Base-by-base conservation (phyloP, 2,329 filamentous ascomycete genomes). In the Monilinia laxa region DNA sequence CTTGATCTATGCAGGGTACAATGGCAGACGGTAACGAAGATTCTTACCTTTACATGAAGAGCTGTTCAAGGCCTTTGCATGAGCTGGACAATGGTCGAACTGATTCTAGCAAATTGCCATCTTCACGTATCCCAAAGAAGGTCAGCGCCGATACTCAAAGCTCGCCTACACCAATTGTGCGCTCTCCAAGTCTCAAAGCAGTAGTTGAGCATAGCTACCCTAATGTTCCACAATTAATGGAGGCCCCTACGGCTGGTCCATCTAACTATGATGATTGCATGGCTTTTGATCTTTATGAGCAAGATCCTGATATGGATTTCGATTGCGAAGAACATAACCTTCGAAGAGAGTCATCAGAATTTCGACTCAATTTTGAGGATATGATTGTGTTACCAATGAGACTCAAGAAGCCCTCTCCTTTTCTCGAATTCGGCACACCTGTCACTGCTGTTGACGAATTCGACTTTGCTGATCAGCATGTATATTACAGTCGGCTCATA, bases 251-350 rank as follows among this genome's bases (percentile, higher is more conserved):
- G 40, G 23, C 23, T 40, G 31, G 14, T 31, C 63, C 47, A 28
- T 31, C 18, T 7, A 57, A 57, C 18, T 42, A 51, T 62, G 56
- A 66, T 62, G 64, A 53, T 25, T 62, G 45, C 14, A 62, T 62
- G 56, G 35, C 56, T n/a, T 66, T 66, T 42, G 64, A 62, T 20
- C 64, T 66, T 20, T 66, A 66, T 45, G 64, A 66, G 38, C 64
- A 66, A 45, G 56, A 66, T 14, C 56, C 35, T 23, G 42, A 52
- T 35, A 31, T 49, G 25, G 56, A 62, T 53, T 66, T 54, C 28
- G 49, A 35, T 18, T 64, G 31, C 16, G 45, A 58, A 23, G 47
- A 66, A 38, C 55, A 55, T 25, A 53, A 63, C 23, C 47, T 53
- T 54, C 38, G 51, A 28, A 55, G 60, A 42, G 31, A n/a, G 35